A percentile compares a stretch with the other conserved stretches of the same genome.
phyloP scores from a whole-genome alignment of 179 eudicot genomes.

The Vitellaria paradoxa region DNA sequence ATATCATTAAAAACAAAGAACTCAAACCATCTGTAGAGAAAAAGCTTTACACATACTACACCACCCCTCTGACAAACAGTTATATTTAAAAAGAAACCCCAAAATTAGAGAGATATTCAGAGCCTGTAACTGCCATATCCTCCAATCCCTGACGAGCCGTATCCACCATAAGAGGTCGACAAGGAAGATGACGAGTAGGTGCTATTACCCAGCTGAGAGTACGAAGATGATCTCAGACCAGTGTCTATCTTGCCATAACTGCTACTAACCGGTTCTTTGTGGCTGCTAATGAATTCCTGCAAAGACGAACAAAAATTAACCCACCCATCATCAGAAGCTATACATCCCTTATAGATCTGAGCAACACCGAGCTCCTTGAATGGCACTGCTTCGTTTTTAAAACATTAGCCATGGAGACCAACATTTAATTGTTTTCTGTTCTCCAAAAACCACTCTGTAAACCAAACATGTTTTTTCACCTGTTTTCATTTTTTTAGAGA shows the following conservation, averaged over 20 bases:
- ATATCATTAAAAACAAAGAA: no score
- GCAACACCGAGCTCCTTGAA: not conserved
- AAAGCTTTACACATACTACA: slow-evolving; percentile 18
- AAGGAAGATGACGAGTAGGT: slow-evolving; percentile 40
- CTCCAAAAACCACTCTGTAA: no score
- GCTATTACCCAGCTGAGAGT: slow-evolving; percentile 35
- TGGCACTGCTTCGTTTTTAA: no score
- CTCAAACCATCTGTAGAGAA: not conserved
- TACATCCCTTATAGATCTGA: not conserved
- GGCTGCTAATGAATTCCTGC: slow-evolving; percentile 46
- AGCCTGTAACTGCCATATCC: slow-evolving; percentile 45
- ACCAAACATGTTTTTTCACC: no score
- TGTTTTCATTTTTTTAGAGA: no score
- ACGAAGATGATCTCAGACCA: slow-evolving; percentile 34
- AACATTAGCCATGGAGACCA: no score
- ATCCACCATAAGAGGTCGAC: slow-evolving; percentile 40
- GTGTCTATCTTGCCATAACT: slow-evolving; percentile 40
- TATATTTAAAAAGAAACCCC: no score
- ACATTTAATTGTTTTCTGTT: no score
- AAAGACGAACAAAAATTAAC: not conserved
- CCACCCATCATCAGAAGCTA: not conserved
- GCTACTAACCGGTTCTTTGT: slow-evolving; percentile 36
- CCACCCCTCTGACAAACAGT: not conserved
- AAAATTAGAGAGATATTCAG: slow-evolving; percentile 15
- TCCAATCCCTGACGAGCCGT: slow-evolving; percentile 39